These are phyloP conservation scores for Herpetomonas samuelpessoai DNA, from an alignment of 208 protist genomes.

Conservation along the genomic window DNA sequence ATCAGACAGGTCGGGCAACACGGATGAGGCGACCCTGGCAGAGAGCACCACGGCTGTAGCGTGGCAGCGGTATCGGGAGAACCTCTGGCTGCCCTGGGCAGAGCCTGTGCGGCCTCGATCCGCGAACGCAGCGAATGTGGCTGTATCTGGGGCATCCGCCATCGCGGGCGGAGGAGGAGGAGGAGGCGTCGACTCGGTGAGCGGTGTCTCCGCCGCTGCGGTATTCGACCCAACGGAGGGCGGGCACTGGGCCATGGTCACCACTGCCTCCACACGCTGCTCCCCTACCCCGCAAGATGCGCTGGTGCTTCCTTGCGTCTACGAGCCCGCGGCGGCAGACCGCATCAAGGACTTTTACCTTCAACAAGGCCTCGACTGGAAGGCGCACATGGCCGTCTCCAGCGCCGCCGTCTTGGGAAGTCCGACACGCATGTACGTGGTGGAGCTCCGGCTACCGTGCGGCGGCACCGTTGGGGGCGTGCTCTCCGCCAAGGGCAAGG, in stretches of 20 bases:
- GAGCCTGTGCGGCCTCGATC: neutral
- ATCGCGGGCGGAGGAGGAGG: too few species aligned
- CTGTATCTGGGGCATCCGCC: neutral
- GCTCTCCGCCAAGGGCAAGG: slow-evolving; percentile 52
- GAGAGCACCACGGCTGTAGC: neutral
- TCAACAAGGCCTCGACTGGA: slow-evolving; percentile 43
- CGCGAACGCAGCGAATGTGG: neutral
- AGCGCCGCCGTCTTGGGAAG: slow-evolving; percentile 27
- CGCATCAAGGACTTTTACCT: slow-evolving; percentile 60
- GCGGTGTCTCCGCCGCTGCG: neutral
- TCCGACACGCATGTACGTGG: slow-evolving; percentile 44
- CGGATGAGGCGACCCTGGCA: neutral
- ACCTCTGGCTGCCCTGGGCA: neutral
- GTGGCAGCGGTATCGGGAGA: neutral
- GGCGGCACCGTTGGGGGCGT: slow-evolving; percentile 4
- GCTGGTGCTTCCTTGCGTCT: slow-evolving; percentile 67
- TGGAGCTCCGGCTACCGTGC: slow-evolving; percentile 46
- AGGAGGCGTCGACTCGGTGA: too few species aligned
- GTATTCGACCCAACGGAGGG: slow-evolving; percentile 69
- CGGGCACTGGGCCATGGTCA: slow-evolving; percentile 74
- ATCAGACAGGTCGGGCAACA: too few species aligned
- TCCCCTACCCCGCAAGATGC: slow-evolving; percentile 61
- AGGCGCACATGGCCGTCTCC: slow-evolving; percentile 31
- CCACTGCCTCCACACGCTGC: slow-evolving; percentile 51
- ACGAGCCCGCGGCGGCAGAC: slow-evolving; percentile 42